Evolutionary conservation across 2,329 filamentous ascomycete species (phyloP), one percentile per base, ranked within the genome.

Genomic region (Cladobotryum protrusum): DNA sequence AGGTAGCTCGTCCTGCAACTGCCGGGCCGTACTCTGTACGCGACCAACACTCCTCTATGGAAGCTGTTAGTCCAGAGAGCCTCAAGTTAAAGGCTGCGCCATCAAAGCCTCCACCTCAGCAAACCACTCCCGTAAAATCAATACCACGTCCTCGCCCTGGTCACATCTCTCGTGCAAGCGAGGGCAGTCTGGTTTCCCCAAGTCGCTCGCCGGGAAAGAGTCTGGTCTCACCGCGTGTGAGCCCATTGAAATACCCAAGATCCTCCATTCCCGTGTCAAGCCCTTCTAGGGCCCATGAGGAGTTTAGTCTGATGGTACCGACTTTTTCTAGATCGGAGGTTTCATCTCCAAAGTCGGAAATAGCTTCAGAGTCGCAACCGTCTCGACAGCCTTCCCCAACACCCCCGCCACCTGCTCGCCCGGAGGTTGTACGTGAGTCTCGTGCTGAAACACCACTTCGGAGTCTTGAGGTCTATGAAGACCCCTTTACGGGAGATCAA

Each of bases 11-110:
- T 50, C 82, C 82, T 33, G 82, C 82, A 12, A 85, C 82, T 12
- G 82, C 82, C 11, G 82, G 82, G 0, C 82, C 82, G 0, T 85
- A 85, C 61, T 85, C 82, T 17, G 75, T 82, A 9, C 72, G 82
- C 56, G 72, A 72, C n/a, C 76, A 78, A 13, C 59, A 68, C 3
- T 52, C 57, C 3, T 55, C 54, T 5, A 42, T 66, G 24, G 67
- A 69, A 36, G 48, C 57, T 13, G 63, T 57, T 32, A 81, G 77
- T 55, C 78, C 77, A 2, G 74, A 76, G 41, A 69, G 61, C 37
- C 55, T 65, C 19, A 76, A 68, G 56, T 60, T 71, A 15, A 82
- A 75, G 63, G 61, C 67, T 3, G 66, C 68, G 43, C 77, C 75
- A 5, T 72, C 79, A 80, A 74, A 60, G 64, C 70, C 35, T n/a